phyloP scores from a whole-genome alignment of 257 asterid genomes.

The Sherardia arvensis region DNA sequence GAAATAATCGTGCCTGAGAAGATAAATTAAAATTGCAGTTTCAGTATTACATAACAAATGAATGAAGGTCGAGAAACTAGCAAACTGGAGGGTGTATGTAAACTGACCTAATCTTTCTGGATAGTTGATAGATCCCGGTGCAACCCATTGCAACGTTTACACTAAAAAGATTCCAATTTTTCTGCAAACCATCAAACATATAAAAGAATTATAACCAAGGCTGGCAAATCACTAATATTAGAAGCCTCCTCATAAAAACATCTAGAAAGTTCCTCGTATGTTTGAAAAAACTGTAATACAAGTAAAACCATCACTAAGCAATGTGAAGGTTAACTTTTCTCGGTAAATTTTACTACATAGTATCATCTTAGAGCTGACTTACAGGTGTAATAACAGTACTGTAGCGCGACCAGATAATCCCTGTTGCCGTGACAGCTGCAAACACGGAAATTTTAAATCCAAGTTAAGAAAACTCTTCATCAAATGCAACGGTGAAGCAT shows the following conservation, averaged over 20 bases:
- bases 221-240: neutral
- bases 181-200: conserved; percentile 44
- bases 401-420: conserved; percentile 18
- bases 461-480: neutral
- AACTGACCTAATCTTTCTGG: conserved; percentile 62
- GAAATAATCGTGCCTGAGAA: conserved; percentile 62
- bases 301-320: neutral
- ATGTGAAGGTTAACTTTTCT: neutral
- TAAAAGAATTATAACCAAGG: neutral
- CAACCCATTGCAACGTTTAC: conserved; percentile 89
- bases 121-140: conserved; percentile 78
- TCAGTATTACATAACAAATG: neutral
- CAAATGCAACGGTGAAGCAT: neutral
- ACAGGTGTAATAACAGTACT: conserved; percentile 17
- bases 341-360: neutral
- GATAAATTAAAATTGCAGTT: neutral
- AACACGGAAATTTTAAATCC: neutral
- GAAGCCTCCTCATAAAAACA: neutral
- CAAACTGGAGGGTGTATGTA: neutral
- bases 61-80: neutral
- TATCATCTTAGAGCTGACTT: conserved; percentile 1
- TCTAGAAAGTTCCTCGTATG: neutral
- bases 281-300: no score
- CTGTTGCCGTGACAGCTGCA: conserved; percentile 23
- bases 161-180: conserved; percentile 85